Percentiles rank a stretch among this genome's conserved stretches.
Conservation (phyloP, 257 asterid species). For the Petunia axillaris region DNA sequence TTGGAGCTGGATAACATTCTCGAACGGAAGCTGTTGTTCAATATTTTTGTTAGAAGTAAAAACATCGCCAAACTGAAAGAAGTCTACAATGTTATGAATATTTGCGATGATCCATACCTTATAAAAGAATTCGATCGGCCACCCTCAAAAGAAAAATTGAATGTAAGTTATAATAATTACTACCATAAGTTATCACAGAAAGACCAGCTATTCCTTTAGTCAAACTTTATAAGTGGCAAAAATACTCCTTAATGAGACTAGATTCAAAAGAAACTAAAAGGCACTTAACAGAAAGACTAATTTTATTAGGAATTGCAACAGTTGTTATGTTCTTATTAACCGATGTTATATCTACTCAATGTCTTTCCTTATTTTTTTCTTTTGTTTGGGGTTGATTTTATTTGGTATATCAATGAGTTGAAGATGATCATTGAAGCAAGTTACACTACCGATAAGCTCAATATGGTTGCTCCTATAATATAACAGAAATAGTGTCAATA, state of each 20-base stretch:
- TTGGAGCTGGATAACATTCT: no score
- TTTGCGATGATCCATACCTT: no score
- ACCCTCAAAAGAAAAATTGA: no score
- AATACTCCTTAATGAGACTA: not conserved
- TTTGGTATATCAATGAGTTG: not conserved
- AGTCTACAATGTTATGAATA: no score
- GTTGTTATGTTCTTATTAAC: not conserved
- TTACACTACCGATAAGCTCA: not conserved
- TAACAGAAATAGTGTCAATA: no score
- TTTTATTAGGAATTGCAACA: not conserved
- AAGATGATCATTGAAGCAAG: not conserved
- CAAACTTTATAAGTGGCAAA: not conserved
- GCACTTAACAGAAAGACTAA: not conserved
- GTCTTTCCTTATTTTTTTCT: not conserved
- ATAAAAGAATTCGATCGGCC: no score
- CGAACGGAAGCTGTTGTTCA: no score
- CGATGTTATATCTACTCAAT: not conserved
- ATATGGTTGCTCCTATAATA: not conserved
- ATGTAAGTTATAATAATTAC: no score
- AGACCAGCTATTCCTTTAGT: slow-evolving; percentile 8
- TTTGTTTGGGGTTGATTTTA: not conserved
- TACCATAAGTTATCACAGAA: no score
- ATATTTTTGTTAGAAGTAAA: no score
- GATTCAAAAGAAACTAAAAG: not conserved
- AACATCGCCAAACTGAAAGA: no score